Evolutionary conservation across 139 green algal species (phyloP).

Genomic region (Coccomyxa sp.): DNA sequence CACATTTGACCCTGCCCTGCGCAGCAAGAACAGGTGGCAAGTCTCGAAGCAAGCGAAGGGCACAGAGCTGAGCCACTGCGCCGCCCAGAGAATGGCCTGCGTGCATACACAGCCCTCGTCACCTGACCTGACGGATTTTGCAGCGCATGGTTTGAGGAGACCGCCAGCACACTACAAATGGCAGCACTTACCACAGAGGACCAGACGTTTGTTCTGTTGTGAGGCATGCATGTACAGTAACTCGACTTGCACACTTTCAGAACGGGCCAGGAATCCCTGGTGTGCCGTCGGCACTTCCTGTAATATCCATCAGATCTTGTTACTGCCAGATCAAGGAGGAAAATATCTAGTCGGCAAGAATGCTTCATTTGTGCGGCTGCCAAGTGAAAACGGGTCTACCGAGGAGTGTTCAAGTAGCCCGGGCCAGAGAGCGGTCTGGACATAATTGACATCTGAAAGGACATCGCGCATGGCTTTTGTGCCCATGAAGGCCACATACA

Average conservation of each 20-base stretch:
- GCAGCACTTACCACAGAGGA: slow-evolving; percentile 35
- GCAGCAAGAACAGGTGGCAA: slow-evolving; percentile 15
- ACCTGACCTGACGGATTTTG: neutral
- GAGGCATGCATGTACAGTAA: slow-evolving; percentile 48
- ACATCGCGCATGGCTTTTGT: slow-evolving; percentile 58
- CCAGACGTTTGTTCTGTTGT: slow-evolving; percentile 35
- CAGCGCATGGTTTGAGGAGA: neutral
- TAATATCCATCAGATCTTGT: no score
- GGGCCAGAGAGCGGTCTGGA: slow-evolving; percentile 49
- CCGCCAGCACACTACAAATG: no score
- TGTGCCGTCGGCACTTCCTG: slow-evolving; percentile 36
- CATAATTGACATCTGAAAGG: slow-evolving; percentile 36
- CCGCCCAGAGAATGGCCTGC: slow-evolving; percentile 66
- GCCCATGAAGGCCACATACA: slow-evolving; percentile 70
- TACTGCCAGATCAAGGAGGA: no score
- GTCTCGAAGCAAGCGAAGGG: slow-evolving; percentile 53
- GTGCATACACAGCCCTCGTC: neutral
- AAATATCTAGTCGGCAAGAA: no score
- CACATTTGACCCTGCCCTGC: slow-evolving; percentile 29
- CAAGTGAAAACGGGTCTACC: no score
- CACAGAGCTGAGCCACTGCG: slow-evolving; percentile 67
- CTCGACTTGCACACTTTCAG: slow-evolving; percentile 42
- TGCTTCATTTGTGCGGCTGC: no score
- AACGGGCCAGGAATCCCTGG: slow-evolving; percentile 55
- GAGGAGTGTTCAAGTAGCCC: neutral